A percentile compares a stretch with the other conserved stretches of the same genome.
phyloP scores from a whole-genome alignment of 768 basidiomycete species.

The Cystobasidium ongulense region DNA sequence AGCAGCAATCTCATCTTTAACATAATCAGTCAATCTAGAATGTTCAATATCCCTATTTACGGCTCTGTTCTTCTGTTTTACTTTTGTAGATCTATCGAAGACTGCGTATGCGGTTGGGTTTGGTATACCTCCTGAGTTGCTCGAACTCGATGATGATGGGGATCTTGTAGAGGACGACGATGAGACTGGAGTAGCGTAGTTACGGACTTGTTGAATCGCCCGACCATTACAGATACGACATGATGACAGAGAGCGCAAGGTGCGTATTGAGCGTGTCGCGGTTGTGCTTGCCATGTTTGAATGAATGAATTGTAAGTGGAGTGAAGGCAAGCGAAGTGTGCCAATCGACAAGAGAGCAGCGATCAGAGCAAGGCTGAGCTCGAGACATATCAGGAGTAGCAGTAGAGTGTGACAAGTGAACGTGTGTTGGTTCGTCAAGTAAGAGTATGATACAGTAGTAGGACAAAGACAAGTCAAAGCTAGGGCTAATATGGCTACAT shows the following conservation, averaged over 20 bases:
- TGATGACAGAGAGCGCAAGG: background rate
- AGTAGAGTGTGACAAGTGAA: too few relatives aligned
- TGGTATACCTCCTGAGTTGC: background rate
- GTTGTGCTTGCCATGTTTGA: background rate
- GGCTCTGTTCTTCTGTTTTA: constrained; percentile 31
- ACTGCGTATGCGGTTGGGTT: constrained; percentile 29
- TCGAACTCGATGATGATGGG: constrained; percentile 3
- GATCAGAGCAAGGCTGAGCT: too few relatives aligned
- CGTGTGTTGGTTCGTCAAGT: too few relatives aligned
- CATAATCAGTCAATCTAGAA: constrained; percentile 78
- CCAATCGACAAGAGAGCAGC: background rate
- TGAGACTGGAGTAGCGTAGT: background rate
- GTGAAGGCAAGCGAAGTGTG: background rate
- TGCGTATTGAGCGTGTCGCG: background rate
- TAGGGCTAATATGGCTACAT: too few relatives aligned
- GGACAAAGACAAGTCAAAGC: too few relatives aligned
- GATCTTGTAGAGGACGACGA: background rate
- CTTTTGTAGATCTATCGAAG: constrained; percentile 32
- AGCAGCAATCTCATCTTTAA: constrained; percentile 82
- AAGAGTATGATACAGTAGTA: too few relatives aligned
- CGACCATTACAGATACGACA: background rate
- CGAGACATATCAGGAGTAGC: too few relatives aligned
- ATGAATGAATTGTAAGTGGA: too few relatives aligned
- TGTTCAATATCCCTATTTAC: constrained; percentile 41
- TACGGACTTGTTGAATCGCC: background rate